Base-by-base conservation (phyloP, 2,329 filamentous ascomycete genomes). In the Phoma sp. region DNA sequence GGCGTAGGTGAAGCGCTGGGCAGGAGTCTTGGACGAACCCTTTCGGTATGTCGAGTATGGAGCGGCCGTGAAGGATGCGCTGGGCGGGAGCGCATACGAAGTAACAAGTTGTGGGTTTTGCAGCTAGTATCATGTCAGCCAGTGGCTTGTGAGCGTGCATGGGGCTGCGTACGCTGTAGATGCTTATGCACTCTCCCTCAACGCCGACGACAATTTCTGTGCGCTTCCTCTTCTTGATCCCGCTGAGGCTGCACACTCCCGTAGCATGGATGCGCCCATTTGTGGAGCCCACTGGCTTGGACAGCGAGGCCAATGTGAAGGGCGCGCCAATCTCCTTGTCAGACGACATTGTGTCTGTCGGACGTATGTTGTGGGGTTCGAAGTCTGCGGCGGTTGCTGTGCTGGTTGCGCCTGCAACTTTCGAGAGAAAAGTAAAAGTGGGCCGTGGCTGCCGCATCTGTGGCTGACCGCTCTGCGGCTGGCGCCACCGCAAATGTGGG, bases 1-100 rank as follows among this genome's bases (percentile, higher is more conserved):
- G 46, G 80, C 80, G 66, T 85, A 87, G 18, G 84, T 87, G 47
- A 80, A 81, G 63, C 85, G 79, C 51, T 78, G 79, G 1, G 80
- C 75, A 3, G 70, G 63, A 9, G 72, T 71, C 32, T 75, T 77
- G 29, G 76, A 77, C 27, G 72, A 65, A 39, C 77, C 69, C 67
- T 81, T 83, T 58, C 78, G 76, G 67, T 83, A 82, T 39, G 86
- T 76, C 23, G 85, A 87, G 66, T 79, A 84, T 47, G 85, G 85
- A 30, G 81, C 76, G 47, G 82, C 82, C 48, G 79, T 78, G 67
- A 87, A 83, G 13, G 77, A 79, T 23, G 83, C 81, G 64, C 85
- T 80, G 25, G 85, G 85, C 32, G 85, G 83, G 13, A 87, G 75
- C 46, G 84, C 83, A 68, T 87, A 86, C 13, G 85, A 86, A 30